Percentiles rank a stretch among this genome's conserved stretches.
phyloP scores from a whole-genome alignment of 1,139 yeast species.

The Saccharomyces hybrid region DNA sequence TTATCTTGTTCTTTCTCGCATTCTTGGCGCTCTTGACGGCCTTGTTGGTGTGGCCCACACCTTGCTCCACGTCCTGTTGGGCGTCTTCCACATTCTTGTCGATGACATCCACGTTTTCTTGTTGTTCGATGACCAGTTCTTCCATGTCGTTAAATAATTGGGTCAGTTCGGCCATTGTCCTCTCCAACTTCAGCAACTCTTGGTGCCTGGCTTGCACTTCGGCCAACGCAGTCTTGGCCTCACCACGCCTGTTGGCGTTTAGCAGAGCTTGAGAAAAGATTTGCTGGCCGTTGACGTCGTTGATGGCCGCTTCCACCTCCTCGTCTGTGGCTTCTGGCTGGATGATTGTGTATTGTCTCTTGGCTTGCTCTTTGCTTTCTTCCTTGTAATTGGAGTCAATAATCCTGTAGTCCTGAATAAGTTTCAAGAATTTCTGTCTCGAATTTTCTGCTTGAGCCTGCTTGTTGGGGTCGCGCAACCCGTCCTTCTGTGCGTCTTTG shows the following conservation, averaged over 20 bases:
- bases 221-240: conserved; percentile 87
- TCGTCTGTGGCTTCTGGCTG: conserved; percentile 86
- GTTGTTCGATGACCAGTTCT: conserved; percentile 91
- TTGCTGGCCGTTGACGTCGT: conserved; percentile 77
- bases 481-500: conserved; percentile 65
- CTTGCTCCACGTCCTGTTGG: conserved; percentile 84
- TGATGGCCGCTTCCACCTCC: conserved; percentile 76
- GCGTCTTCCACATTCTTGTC: conserved; percentile 76
- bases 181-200: conserved; percentile 88
- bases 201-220: conserved; percentile 96
- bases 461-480: conserved; percentile 68
- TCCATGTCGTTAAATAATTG: conserved; percentile 95
- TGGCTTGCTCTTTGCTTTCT: conserved; percentile 79
- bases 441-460: conserved; percentile 84
- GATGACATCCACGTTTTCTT: conserved; percentile 74
- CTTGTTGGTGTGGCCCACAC: conserved; percentile 85
- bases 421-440: conserved; percentile 74
- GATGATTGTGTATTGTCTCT: conserved; percentile 85
- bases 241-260: conserved; percentile 91
- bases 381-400: conserved; percentile 82
- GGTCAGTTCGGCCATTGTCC: conserved; percentile 90
- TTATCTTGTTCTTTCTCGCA: conserved; percentile 85
- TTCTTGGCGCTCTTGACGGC: conserved; percentile 84
- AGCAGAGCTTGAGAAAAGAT: conserved; percentile 91
- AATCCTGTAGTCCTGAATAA: conserved; percentile 78